Base-by-base conservation (phyloP, 1,139 yeast species). In the Candida sanyaensis region DNA sequence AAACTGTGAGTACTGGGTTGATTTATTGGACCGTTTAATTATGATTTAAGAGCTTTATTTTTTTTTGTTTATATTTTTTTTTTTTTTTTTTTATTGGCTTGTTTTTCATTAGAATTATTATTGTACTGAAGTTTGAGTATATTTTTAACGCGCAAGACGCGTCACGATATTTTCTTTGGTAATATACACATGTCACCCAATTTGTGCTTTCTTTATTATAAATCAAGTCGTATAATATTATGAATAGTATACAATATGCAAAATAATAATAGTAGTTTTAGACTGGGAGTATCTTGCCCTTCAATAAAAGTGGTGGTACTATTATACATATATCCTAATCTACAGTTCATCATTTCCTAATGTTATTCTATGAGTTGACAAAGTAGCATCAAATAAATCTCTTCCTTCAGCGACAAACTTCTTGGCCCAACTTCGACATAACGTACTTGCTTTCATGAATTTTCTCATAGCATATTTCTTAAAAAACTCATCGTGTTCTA, bases 341-440 rank as follows among this genome's bases (percentile, higher is more conserved):
- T 34, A 13, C 29, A 36, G 29, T 13, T 38, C 41, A n/a, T 41
- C 37, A 10, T 12, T 28, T 24, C 13, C 43, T 10, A 41, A 32
- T 38, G 50, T 37, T 45, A 54, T 42, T 43, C 57, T 51, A 52
- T 52, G 55, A 27, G 59, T 55, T 7, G 57, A 53, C 39, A 49
- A 49, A 12, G 39, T 46, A 42, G 50, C 56, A 43, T 57, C 64
- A 52, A 68, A 65, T 37, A 68, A 59, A 55, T 65, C 61, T 48
- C 57, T 62, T 48, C 63, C 61, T 46, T 74, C 79, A 33, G 73
- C 64, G 34, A 70, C 68, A 48, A 78, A 71, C 57, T 80, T 78
- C 66, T 87, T 86, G 46, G 96, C 97, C 97, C 97, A 92, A 63
- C 86, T 88, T 60, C 96, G 83, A 54, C 97, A 90, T 52, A 89